A percentile compares a stretch with the other conserved stretches of the same genome.
These are phyloP conservation scores for Naganishia onofrii DNA, from an alignment of 768 basidiomycete genomes.

Conservation along the genomic window DNA sequence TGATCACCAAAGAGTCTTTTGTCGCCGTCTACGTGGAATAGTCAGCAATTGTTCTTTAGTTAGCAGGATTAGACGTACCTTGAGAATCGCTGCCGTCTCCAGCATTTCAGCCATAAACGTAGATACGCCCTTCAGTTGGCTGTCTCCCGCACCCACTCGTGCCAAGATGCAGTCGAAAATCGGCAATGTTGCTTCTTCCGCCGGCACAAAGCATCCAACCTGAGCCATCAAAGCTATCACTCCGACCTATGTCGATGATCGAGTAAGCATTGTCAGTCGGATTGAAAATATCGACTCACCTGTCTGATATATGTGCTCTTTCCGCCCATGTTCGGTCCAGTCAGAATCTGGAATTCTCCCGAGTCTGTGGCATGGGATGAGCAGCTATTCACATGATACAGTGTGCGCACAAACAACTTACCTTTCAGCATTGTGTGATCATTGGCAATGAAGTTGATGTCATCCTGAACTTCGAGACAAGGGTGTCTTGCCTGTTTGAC, in stretches of 20 bases:
- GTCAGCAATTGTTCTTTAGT: neutral
- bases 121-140: conserved; percentile 93
- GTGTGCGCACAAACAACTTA: conserved; percentile 43
- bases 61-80: conserved; percentile 57
- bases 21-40: conserved; percentile 68
- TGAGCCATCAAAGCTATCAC: conserved; percentile 98
- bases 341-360: conserved; percentile 87
- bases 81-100: conserved; percentile 91
- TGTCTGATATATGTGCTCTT: conserved; percentile 96
- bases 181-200: conserved; percentile 76
- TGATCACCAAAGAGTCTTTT: conserved; percentile 88
- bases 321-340: conserved; percentile 98
- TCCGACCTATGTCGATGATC: conserved; percentile 62
- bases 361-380: conserved; percentile 6
- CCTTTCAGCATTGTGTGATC: conserved; percentile 92
- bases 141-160: conserved; percentile 94
- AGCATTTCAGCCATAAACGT: conserved; percentile 99
- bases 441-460: conserved; percentile 90
- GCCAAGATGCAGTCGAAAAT: conserved; percentile 95
- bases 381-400: neutral
- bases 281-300: conserved; percentile 52
- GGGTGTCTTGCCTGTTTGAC: conserved; percentile 88
- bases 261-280: neutral
- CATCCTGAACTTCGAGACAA: conserved; percentile 93
- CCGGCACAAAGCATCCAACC: conserved; percentile 91